phyloP scores from a whole-genome alignment of 2,329 filamentous ascomycete species.

The Fusarium temperatum region DNA sequence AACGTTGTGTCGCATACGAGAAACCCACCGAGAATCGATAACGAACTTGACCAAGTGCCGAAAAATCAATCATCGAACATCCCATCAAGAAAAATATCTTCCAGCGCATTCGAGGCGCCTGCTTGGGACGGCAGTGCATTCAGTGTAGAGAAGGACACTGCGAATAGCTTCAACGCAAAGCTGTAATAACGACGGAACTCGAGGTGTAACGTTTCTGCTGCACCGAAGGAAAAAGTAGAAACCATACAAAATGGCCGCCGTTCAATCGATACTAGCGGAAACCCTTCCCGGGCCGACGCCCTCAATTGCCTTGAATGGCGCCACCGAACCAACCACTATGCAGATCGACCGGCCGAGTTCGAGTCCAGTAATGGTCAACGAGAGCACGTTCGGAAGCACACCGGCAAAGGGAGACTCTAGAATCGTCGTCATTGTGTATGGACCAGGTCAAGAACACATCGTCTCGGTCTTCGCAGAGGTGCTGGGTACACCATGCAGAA shows the following conservation, averaged over 20 bases:
- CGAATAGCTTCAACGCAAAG: slow-evolving; percentile 17
- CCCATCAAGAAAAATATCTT: neutral
- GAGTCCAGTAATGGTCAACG: slow-evolving; percentile 47
- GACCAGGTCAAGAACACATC: slow-evolving; percentile 76
- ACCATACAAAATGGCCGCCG: slow-evolving; percentile 48
- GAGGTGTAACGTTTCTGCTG: slow-evolving; percentile 4
- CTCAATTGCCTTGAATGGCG: slow-evolving; percentile 38
- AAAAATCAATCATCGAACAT: neutral
- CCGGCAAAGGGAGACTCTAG: slow-evolving; percentile 64
- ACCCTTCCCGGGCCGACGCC: slow-evolving; percentile 44
- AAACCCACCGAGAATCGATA: neutral
- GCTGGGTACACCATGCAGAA: slow-evolving; percentile 75
- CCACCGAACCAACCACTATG: slow-evolving; percentile 40
- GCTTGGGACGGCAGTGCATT: slow-evolving; percentile 22
- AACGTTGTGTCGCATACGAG: slow-evolving; percentile 10
- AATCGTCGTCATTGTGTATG: slow-evolving; percentile 74
- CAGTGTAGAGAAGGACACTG: slow-evolving; percentile 4
- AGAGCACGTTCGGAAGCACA: slow-evolving; percentile 56
- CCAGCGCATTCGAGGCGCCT: slow-evolving; percentile 13
- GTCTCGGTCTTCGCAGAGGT: slow-evolving; percentile 81
- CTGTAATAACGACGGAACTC: slow-evolving; percentile 2
- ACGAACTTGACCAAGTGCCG: neutral
- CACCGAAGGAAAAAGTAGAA: neutral
- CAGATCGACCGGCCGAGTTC: slow-evolving; percentile 50
- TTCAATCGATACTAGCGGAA: slow-evolving; percentile 50